These are phyloP conservation scores for Niebla homalea DNA, from an alignment of 495 filamentous ascomycete species.

Conservation along the genomic window DNA sequence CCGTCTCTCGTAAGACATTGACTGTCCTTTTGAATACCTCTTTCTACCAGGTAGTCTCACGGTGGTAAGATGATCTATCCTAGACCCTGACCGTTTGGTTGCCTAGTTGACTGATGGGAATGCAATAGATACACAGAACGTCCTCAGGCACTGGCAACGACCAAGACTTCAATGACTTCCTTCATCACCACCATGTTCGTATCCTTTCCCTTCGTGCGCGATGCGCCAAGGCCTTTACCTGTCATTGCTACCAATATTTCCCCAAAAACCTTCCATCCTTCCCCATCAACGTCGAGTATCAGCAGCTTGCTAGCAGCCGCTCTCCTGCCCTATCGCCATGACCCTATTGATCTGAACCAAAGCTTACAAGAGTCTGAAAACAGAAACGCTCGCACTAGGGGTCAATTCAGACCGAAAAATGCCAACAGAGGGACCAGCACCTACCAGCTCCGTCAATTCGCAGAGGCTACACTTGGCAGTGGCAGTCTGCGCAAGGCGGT, in stretches of 20 bases:
- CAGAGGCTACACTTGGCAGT: constrained; percentile 89
- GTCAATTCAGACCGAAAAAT: constrained; percentile 82
- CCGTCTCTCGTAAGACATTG: background rate
- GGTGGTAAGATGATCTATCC: too few species aligned
- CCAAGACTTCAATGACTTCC: constrained; percentile 36
- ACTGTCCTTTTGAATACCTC: background rate
- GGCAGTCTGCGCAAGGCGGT: constrained; percentile 93
- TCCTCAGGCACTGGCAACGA: background rate
- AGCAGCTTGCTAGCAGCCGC: background rate
- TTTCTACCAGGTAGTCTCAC: too few species aligned
- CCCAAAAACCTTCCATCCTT: background rate
- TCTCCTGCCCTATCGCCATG: background rate
- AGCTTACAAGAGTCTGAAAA: constrained; percentile 27
- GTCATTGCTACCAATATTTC: constrained; percentile 17
- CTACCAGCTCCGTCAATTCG: constrained; percentile 95
- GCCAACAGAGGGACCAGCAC: constrained; percentile 80
- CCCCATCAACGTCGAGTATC: constrained; percentile 6
- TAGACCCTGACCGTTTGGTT: background rate
- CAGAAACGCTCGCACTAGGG: constrained; percentile 80
- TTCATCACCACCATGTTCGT: constrained; percentile 64
- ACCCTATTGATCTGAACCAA: background rate
- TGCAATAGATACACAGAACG: background rate
- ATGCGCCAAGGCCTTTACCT: constrained; percentile 24
- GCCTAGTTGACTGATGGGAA: constrained; percentile 5
- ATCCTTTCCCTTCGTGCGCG: constrained; percentile 25